Percentiles rank a stretch among this genome's conserved stretches.
phyloP scores from a whole-genome alignment of 2,329 filamentous ascomycete genomes.

The Paramyrothecium sp. region DNA sequence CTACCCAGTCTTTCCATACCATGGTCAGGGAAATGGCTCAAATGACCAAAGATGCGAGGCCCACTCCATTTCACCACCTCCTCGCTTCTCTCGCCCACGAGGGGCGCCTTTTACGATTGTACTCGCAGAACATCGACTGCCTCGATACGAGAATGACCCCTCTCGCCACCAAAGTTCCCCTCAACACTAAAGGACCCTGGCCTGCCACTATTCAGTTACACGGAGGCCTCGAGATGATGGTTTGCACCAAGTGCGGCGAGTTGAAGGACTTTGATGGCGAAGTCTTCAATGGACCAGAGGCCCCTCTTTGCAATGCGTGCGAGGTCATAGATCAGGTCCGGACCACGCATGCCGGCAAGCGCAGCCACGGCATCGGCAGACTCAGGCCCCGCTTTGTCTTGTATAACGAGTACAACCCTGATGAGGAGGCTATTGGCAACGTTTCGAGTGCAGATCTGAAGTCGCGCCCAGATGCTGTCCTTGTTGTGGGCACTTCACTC shows the following conservation, averaged over 20 bases:
- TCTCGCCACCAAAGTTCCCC: constrained; percentile 75
- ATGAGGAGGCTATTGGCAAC: constrained; percentile 92
- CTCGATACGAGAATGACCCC: constrained; percentile 84
- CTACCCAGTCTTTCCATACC: constrained; percentile 88
- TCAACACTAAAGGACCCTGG: constrained; percentile 85
- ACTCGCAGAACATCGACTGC: constrained; percentile 96
- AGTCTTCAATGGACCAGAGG: constrained; percentile 79
- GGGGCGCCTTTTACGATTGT: constrained; percentile 82
- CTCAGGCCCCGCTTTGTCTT: constrained; percentile 91
- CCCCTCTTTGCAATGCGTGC: constrained; percentile 78
- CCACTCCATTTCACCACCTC: constrained; percentile 90
- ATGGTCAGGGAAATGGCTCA: constrained; percentile 91
- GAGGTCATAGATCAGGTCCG: constrained; percentile 73
- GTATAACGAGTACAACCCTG: constrained; percentile 96
- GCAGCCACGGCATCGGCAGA: constrained; percentile 89
- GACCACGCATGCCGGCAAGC: constrained; percentile 73
- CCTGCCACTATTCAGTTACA: constrained; percentile 91
- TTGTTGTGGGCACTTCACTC: constrained; percentile 92
- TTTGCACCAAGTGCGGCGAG: constrained; percentile 87
- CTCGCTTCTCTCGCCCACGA: constrained; percentile 87
- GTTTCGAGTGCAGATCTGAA: constrained; percentile 85
- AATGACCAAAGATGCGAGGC: constrained; percentile 72
- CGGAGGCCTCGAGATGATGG: constrained; percentile 92
- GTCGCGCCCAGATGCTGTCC: constrained; percentile 81
- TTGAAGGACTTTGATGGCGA: constrained; percentile 73